Percentiles rank a stretch among this genome's conserved stretches.
Conservation (phyloP, 116 monocot genomes). For the Trichopus zeylanicus region DNA sequence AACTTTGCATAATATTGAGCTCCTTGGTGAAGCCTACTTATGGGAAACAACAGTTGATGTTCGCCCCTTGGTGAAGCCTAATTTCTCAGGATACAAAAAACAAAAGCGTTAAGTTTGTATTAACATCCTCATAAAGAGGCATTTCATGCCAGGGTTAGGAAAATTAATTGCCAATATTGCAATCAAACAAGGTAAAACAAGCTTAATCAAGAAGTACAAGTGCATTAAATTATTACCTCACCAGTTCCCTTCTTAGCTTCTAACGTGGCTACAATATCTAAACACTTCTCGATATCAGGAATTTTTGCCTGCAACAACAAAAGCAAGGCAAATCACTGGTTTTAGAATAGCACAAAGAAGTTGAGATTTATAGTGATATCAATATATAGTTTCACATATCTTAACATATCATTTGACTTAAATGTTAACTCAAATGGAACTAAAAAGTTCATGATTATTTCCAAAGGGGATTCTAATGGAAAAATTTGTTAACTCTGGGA, state of each 20-base stretch:
- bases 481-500: too few species aligned
- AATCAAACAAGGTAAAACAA: background rate
- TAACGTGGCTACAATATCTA: conserved; percentile 78
- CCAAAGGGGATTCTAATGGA: too few species aligned
- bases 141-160: background rate
- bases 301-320: conserved; percentile 69
- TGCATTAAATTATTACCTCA: conserved; percentile 49
- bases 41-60: too few species aligned
- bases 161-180: background rate
- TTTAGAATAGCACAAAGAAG: background rate
- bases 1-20: too few species aligned
- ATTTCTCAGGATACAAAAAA: too few species aligned
- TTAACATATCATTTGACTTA: background rate
- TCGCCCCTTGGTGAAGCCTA: too few species aligned
- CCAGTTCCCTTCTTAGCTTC: conserved; percentile 78
- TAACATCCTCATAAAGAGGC: too few species aligned
- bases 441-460: background rate
- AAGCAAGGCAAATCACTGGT: conserved; percentile 1
- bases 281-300: conserved; percentile 92
- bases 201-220: background rate
- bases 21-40: too few species aligned
- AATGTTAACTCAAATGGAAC: background rate
- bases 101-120: too few species aligned
- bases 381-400: background rate
- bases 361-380: background rate